Percentiles rank a stretch among this genome's conserved stretches.
Conservation (phyloP, 306 rosid genomes). For the Dalbergia cultrata region DNA sequence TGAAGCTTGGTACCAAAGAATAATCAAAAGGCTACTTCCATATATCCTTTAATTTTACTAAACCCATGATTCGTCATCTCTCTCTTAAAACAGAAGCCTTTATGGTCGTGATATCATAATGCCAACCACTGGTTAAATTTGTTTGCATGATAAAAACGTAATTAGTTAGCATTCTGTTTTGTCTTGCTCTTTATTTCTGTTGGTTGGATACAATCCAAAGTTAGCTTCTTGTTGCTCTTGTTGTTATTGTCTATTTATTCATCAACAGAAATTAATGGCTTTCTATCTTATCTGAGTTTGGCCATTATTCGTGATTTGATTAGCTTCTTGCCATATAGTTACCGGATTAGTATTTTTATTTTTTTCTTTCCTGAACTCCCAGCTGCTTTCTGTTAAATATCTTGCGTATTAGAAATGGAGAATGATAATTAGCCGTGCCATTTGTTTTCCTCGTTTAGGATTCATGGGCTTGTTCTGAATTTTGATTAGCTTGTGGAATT, state of each 20-base stretch:
- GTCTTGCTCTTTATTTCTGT: constrained; percentile 39
- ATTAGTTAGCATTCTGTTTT: constrained; percentile 62
- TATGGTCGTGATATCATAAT: constrained; percentile 49
- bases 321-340: constrained; percentile 57
- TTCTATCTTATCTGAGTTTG: constrained; percentile 24
- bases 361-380: constrained; percentile 37
- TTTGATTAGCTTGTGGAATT: constrained; percentile 47
- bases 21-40: constrained; percentile 38
- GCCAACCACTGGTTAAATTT: constrained; percentile 48
- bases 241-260: constrained; percentile 51
- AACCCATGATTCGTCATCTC: constrained; percentile 37
- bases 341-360: constrained; percentile 41
- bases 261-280: constrained; percentile 45
- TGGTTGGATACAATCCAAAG: constrained; percentile 62
- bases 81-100: constrained; percentile 46
- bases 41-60: constrained; percentile 43
- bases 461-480: constrained; percentile 51
- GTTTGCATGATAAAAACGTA: constrained; percentile 48
- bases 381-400: constrained; percentile 47
- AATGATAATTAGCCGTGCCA: constrained; percentile 21
- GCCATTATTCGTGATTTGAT: constrained; percentile 29
- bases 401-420: constrained; percentile 57
- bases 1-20: constrained; percentile 63
- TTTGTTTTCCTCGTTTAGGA: constrained; percentile 48
- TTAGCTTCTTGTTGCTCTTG: constrained; percentile 51